Conservation (phyloP, 306 rosid species). For the Cicer cuneatum region DNA sequence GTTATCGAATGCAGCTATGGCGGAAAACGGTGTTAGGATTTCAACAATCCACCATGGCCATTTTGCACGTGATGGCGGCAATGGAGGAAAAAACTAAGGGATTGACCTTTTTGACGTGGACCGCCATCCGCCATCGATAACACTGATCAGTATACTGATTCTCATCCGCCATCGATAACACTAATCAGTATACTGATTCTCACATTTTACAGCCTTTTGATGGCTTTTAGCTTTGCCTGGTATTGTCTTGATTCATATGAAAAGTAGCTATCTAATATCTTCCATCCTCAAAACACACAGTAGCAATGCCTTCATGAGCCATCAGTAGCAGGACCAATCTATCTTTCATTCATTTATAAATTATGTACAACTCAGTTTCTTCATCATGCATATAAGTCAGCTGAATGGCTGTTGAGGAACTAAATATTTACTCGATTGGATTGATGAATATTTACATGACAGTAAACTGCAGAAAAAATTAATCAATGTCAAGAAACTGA, state of each 20-base stretch:
- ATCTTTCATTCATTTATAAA: neutral
- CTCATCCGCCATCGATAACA: too few relatives aligned
- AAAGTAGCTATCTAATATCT: neutral
- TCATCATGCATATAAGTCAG: neutral
- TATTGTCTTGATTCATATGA: neutral
- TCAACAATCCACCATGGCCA: too few relatives aligned
- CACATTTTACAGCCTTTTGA: conserved; percentile 2
- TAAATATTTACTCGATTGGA: neutral
- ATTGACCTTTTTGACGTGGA: too few relatives aligned
- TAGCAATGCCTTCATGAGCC: neutral
- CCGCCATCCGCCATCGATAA: too few relatives aligned
- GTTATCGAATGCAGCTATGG: too few relatives aligned
- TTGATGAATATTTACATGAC: neutral
- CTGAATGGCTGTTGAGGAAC: neutral
- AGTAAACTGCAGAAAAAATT: neutral
- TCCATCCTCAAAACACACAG: neutral
- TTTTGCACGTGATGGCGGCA: too few relatives aligned
- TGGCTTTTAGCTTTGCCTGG: neutral
- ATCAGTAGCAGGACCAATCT: neutral
- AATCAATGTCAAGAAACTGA: neutral
- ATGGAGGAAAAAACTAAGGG: too few relatives aligned
- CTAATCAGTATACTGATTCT: neutral
- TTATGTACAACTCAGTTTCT: neutral
- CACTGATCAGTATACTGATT: neutral
- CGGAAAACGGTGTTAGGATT: too few relatives aligned